Percentiles rank a stretch among this genome's conserved stretches.
Evolutionary conservation across 2,329 filamentous ascomycete species (phyloP).

Genomic region (Hysterium pulicare): DNA sequence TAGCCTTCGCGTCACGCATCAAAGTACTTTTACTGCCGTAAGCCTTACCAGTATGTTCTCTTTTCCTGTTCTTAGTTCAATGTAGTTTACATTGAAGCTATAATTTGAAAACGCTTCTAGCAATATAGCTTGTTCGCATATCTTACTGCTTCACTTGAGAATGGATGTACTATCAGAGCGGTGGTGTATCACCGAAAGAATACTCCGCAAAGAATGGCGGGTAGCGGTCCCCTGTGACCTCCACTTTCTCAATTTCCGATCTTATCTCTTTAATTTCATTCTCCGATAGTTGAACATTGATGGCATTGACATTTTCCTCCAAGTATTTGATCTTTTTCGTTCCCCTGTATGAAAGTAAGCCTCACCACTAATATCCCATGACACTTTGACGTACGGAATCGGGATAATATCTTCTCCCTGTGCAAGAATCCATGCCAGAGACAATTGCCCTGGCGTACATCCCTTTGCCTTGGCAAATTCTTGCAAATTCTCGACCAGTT

Average conservation of each 20-base stretch:
- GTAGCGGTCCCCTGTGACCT: slow-evolving; percentile 7
- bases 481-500: slow-evolving; percentile 13
- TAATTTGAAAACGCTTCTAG: too few species aligned
- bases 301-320: slow-evolving; percentile 34
- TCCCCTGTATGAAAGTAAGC: slow-evolving; percentile 27
- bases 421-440: slow-evolving; percentile 18
- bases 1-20: too few species aligned
- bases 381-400: slow-evolving; percentile 32
- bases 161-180: neutral
- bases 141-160: too few species aligned
- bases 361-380: too few species aligned
- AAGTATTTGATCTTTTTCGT: slow-evolving; percentile 41
- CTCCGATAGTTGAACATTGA: slow-evolving; percentile 4
- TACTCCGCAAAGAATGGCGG: slow-evolving; percentile 1
- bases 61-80: too few species aligned
- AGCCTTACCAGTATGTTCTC: too few species aligned
- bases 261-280: slow-evolving; percentile 6
- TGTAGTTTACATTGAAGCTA: too few species aligned
- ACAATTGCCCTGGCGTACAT: slow-evolving; percentile 12
- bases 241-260: slow-evolving; percentile 6
- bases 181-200: slow-evolving; percentile 5
- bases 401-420: slow-evolving; percentile 41
- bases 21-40: too few species aligned
- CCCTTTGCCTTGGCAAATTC: slow-evolving; percentile 14
- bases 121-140: too few species aligned